Conservation (phyloP, 2,329 filamentous ascomycete species). For the Diplodia scrobiculata region DNA sequence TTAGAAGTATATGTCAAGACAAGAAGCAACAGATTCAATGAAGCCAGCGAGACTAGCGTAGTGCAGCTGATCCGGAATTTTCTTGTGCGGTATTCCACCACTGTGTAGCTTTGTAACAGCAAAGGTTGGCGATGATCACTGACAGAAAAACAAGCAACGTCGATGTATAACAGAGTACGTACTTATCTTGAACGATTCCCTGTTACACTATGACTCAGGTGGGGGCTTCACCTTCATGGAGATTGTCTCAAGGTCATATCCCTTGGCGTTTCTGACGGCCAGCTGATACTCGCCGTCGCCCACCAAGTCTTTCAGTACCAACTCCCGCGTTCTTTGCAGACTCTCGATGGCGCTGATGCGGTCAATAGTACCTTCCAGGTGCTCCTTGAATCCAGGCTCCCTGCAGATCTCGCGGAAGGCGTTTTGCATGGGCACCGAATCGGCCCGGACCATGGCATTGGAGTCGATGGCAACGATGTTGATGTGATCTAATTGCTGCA, state of each 20-base stretch:
- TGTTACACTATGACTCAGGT: not conserved
- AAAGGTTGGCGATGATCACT: too few species aligned
- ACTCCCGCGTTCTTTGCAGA: constrained; percentile 70
- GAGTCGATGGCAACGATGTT: constrained; percentile 91
- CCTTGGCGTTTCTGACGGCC: constrained; percentile 6
- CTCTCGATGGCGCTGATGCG: constrained; percentile 84
- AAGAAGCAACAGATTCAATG: not conserved
- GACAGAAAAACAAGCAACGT: too few species aligned
- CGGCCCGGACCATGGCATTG: constrained; percentile 70
- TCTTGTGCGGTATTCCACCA: too few species aligned
- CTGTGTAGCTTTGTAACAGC: too few species aligned
- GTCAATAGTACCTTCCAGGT: constrained; percentile 73
- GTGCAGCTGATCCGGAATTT: too few species aligned
- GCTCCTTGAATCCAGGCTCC: constrained; percentile 72
- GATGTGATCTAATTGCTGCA: constrained; percentile 79
- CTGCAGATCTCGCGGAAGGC: constrained; percentile 78
- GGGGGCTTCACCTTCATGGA: constrained; percentile 14
- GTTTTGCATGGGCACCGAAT: constrained; percentile 87
- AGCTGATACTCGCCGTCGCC: constrained; percentile 6
- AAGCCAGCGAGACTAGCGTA: too few species aligned
- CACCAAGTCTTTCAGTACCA: constrained; percentile 81
- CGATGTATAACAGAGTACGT: too few species aligned
- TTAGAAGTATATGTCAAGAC: not conserved
- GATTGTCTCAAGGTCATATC: constrained; percentile 14
- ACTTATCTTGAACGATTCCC: too few species aligned